A percentile compares a stretch with the other conserved stretches of the same genome.
Conservation (phyloP, 306 rosid genomes). For the Vigna hirtella region DNA sequence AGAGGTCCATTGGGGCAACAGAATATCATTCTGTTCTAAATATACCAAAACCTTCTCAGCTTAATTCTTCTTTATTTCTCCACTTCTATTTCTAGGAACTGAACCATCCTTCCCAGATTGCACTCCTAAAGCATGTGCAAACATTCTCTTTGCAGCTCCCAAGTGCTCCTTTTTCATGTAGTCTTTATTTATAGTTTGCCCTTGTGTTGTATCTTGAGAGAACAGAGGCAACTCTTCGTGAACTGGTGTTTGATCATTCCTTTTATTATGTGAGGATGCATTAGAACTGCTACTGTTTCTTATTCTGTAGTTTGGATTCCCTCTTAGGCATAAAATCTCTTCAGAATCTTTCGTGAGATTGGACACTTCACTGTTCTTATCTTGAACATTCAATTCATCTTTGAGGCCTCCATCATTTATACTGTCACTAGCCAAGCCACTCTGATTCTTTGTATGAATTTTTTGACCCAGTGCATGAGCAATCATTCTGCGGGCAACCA, state of each 20-base stretch:
- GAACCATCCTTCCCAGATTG: constrained; percentile 65
- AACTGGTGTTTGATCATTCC: constrained; percentile 50
- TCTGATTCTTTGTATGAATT: constrained; percentile 59
- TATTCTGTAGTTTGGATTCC: constrained; percentile 41
- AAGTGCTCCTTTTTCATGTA: constrained; percentile 74
- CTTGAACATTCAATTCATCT: constrained; percentile 48
- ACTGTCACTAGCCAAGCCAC: constrained; percentile 42
- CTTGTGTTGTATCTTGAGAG: constrained; percentile 55
- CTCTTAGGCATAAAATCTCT: constrained; percentile 41
- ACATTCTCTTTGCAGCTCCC: constrained; percentile 97
- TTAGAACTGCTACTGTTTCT: constrained; percentile 44
- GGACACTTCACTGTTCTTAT: constrained; percentile 44
- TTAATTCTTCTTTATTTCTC: constrained; percentile 53
- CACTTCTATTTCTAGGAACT: constrained; percentile 54
- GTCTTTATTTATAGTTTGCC: constrained; percentile 55
- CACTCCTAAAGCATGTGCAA: constrained; percentile 90
- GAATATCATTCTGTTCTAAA: constrained; percentile 35
- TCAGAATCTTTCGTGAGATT: constrained; percentile 46
- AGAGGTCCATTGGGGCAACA: constrained; percentile 37
- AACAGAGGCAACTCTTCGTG: constrained; percentile 44
- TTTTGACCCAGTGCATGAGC: constrained; percentile 95
- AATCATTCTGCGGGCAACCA: constrained; percentile 96
- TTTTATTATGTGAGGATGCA: constrained; percentile 45
- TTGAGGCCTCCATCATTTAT: constrained; percentile 45
- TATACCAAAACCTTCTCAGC: constrained; percentile 41